Base-by-base conservation (phyloP, 2,329 filamentous ascomycete species). In the Epichloe festucae region DNA sequence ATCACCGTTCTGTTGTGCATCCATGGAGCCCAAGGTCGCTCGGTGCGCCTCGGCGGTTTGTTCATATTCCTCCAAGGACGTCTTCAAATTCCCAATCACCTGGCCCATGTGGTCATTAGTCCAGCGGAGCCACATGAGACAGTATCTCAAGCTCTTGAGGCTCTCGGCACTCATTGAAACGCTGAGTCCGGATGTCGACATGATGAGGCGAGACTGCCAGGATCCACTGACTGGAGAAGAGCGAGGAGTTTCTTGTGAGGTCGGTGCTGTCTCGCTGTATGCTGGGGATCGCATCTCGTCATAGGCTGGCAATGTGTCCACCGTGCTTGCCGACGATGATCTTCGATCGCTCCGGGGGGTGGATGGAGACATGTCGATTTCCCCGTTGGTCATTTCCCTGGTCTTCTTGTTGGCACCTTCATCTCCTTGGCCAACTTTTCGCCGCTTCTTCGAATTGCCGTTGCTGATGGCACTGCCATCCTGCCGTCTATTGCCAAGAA, bases 131-230 rank as follows among this genome's bases (percentile, higher is more conserved):
- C 89, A 87, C 23, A 78, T 77, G 2, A 97, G 72, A 56, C 90
- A 96, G 60, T 89, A 91, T 59, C 87, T 89, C 42, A 98, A 72
- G 55, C 85, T 93, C 49, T 83, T 80, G 8, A 96, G 71, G 21
- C 88, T 95, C 61, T 93, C 85, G 17, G 94, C 85, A 60, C 86
- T 94, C 77, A 98, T 89, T 1, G 93, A 89, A 15, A 95, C 84
- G 56, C 89, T 89, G 1, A 97, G 76, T 0, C 89, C 91, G 0
- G 89, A 95, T 0, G 91, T 96, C 5, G 88, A 90, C 65, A 95
- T 87, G 58, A 95, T 86, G 17, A 96, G 73, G 14, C 89, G 82
- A 11, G 86, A 87, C 55, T 87, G 87, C 89, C 89, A 94, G 62
- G 74, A 64, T 19, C 60, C 62, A 17, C 59, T 65, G 5, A 66